Evolutionary conservation across 108 stramenopile species (phyloP).

Genomic region (Nitzschia inconspicua): DNA sequence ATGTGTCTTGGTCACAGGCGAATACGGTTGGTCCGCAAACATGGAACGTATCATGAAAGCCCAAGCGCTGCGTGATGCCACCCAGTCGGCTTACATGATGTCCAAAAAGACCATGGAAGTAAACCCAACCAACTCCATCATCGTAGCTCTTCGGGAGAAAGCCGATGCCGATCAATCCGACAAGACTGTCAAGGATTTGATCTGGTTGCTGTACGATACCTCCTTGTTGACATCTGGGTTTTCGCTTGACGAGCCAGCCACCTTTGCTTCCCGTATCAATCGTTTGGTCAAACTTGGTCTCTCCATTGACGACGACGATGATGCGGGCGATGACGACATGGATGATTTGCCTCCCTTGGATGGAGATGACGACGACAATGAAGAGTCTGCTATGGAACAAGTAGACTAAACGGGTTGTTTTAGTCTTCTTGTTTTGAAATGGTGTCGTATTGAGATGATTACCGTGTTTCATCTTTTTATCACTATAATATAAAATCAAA

Average conservation of each 20-base stretch:
- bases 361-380: constrained; percentile 89
- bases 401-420: constrained; percentile 79
- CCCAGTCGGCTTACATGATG: constrained; percentile 98
- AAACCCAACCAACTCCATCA: constrained; percentile 99
- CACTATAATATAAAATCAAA: not conserved
- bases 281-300: constrained; percentile 99
- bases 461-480: not conserved
- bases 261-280: constrained; percentile 99
- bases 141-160: constrained; percentile 97
- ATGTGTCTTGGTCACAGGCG: constrained; percentile 98
- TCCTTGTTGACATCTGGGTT: constrained; percentile 98
- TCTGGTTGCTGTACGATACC: constrained; percentile 99
- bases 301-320: constrained; percentile 97
- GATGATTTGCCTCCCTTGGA: constrained; percentile 95
- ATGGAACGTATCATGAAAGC: constrained; percentile 99
- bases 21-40: constrained; percentile 99
- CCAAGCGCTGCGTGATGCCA: constrained; percentile 98
- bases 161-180: constrained; percentile 98
- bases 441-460: not conserved
- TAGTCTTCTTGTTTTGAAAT: too few relatives aligned
- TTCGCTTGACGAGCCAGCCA: constrained; percentile 98
- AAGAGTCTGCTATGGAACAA: constrained; percentile 98
- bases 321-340: constrained; percentile 87
- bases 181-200: constrained; percentile 99
- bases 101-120: constrained; percentile 99